Evolutionary conservation across 805 yeast genomes (phyloP), one percentile per base, ranked within the genome.

Genomic region (Candida ipomoeae): DNA sequence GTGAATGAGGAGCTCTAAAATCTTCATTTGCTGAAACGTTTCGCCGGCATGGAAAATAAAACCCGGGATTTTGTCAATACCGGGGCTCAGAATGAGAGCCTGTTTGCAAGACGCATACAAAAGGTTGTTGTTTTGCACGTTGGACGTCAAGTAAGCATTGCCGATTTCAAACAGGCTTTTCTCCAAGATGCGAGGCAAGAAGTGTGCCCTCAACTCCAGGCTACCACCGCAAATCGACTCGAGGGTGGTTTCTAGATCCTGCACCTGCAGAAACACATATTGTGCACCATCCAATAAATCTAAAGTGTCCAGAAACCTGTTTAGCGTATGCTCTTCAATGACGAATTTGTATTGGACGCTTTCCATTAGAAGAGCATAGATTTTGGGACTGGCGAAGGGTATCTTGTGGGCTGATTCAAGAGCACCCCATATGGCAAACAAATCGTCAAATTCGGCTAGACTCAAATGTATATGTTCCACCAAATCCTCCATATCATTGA

Each of bases 401-500:
- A 33, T 44, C 7, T 45, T 36, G 2, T 55, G 58, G 8, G 64
- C 61, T 3, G 66, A 61, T 3, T 59, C 29, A 3, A 71, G 48
- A 2, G 68, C 60, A 38, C 59, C 58, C 54, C 63, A 60, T 1
- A 66, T 40, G 0, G 73, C 72, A 39, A 70, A 55, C 4, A 46
- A 48, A n/a, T 62, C 55, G 37, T 54, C 54, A 5, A 54, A 11
- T 23, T 35, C 52, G 33, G 48, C 45, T 17, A 69, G 51, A 14
- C 56, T 53, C 3, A 49, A 40, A n/a, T 59, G 52, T 8, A 69
- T 56, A 21, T 62, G 49, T 14, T 68, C 74, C 31, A 70, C 55
- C 36, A 66, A 56, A 14, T 71, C 75, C 49, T 73, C 77, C 20
- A 72, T 55, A 46, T 72, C 78, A 17, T 60, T 61, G 15, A 73